Conservation (phyloP, 441 rosid genomes). For the Adansonia rubrostipa region DNA sequence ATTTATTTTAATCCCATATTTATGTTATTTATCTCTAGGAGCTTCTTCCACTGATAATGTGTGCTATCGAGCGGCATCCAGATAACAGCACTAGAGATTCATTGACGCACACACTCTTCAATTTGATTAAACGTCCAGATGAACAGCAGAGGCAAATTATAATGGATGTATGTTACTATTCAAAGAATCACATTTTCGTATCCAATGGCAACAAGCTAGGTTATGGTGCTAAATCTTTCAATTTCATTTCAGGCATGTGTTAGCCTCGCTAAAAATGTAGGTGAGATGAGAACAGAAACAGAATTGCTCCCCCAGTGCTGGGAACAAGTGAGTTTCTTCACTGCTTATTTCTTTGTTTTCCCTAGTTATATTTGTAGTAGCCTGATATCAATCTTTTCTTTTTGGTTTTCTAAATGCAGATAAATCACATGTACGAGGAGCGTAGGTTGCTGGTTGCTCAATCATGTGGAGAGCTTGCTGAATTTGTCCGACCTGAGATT, state of each 20-base stretch:
- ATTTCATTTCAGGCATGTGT: slow-evolving; percentile 81
- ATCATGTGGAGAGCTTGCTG: slow-evolving; percentile 98
- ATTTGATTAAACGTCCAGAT: slow-evolving; percentile 96
- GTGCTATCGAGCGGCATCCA: slow-evolving; percentile 98
- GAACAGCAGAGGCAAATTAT: slow-evolving; percentile 93
- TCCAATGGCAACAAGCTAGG: slow-evolving; percentile 28
- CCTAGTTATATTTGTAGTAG: slow-evolving; percentile 11
- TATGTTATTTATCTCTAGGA: slow-evolving; percentile 55
- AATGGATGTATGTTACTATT: slow-evolving; percentile 80
- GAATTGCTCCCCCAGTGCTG: slow-evolving; percentile 99
- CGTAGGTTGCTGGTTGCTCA: slow-evolving; percentile 98
- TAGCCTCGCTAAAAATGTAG: slow-evolving; percentile 90
- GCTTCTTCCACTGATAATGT: slow-evolving; percentile 99
- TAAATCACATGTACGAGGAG: slow-evolving; percentile 95
- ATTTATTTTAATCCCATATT: not conserved
- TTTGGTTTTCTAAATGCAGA: slow-evolving; percentile 48
- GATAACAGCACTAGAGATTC: slow-evolving; percentile 78
- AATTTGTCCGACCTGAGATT: slow-evolving; percentile 89
- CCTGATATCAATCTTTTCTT: slow-evolving; percentile 23
- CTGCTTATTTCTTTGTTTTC: slow-evolving; percentile 23
- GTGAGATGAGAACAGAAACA: slow-evolving; percentile 98
- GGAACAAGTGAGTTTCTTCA: slow-evolving; percentile 82
- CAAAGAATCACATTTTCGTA: slow-evolving; percentile 30
- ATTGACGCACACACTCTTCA: slow-evolving; percentile 91
- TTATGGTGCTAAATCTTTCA: slow-evolving; percentile 35